Evolutionary conservation across 345 rosid species (phyloP).

Genomic region (Gossypium turneri): DNA sequence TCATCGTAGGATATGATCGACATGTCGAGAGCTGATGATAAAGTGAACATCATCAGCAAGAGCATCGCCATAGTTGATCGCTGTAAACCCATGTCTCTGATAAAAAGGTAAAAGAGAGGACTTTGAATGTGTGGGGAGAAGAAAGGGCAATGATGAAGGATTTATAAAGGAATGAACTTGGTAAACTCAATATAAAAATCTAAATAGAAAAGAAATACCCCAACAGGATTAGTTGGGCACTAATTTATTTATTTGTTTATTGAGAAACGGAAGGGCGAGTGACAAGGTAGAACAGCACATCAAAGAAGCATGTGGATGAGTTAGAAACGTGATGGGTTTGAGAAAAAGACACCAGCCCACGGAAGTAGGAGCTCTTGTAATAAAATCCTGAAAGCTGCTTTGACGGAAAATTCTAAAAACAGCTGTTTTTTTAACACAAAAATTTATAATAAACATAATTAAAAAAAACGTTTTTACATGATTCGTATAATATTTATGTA

Average conservation of each 20-base stretch:
- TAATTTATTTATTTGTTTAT: neutral
- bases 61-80: conserved; percentile 29
- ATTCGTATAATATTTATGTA: too few species aligned
- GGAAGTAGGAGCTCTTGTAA: neutral
- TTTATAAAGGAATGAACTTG: conserved; percentile 8
- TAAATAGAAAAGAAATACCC: neutral
- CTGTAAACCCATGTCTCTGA: conserved; percentile 33
- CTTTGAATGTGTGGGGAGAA: neutral
- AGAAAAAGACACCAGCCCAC: neutral
- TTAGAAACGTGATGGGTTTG: conserved; percentile 12
- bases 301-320: conserved; percentile 14
- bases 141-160: neutral
- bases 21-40: conserved; percentile 69
- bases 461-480: too few species aligned
- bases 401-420: neutral
- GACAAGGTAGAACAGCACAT: conserved; percentile 3
- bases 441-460: too few species aligned
- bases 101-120: neutral
- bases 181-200: neutral
- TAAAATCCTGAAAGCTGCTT: neutral
- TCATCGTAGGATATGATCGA: conserved; percentile 72
- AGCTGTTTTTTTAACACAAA: too few species aligned
- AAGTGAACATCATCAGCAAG: conserved; percentile 36
- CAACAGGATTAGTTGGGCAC: neutral
- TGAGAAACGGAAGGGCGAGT: neutral